Percentiles rank a stretch among this genome's conserved stretches.
Evolutionary conservation across 2,329 filamentous ascomycete genomes (phyloP).

Genomic region (Ophiostoma angusticollis): DNA sequence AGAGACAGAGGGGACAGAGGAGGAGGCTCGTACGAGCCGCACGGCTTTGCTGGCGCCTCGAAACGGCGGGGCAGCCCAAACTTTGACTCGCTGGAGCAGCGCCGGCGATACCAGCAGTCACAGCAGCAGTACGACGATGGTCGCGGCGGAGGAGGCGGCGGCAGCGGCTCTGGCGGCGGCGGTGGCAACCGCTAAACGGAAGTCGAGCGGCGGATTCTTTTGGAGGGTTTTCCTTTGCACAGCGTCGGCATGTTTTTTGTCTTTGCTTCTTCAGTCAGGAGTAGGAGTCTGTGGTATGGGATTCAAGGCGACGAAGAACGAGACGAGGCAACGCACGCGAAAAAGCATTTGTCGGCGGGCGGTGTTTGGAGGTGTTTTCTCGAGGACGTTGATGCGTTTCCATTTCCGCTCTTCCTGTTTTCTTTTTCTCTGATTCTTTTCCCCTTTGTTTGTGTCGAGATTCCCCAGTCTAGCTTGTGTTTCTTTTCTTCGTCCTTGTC

Average conservation of each 20-base stretch:
- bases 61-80: constrained; percentile 44
- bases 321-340: too few species aligned
- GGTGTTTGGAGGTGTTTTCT: not conserved
- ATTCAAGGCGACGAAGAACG: too few species aligned
- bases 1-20: not conserved
- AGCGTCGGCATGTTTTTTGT: constrained; percentile 1
- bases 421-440: not conserved
- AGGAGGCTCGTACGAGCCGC: constrained; percentile 2
- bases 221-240: too few species aligned
- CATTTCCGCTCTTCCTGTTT: not conserved
- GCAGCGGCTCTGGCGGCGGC: not conserved
- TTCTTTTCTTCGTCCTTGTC: constrained; percentile 5
- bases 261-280: too few species aligned
- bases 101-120: constrained; percentile 27
- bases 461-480: not conserved
- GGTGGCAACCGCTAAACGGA: not conserved
- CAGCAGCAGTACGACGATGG: constrained; percentile 17
- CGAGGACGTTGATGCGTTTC: not conserved
- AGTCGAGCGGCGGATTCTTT: not conserved
- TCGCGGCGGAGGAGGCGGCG: constrained; percentile 1
- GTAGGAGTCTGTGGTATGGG: too few species aligned
- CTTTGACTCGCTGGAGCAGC: constrained; percentile 29
- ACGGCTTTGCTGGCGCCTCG: constrained; percentile 14
- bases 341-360: not conserved
- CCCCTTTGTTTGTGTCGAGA: not conserved